Evolutionary conservation across 768 basidiomycete genomes (phyloP), one percentile per base, ranked within the genome.

Genomic region (Hypholoma fasciculare): DNA sequence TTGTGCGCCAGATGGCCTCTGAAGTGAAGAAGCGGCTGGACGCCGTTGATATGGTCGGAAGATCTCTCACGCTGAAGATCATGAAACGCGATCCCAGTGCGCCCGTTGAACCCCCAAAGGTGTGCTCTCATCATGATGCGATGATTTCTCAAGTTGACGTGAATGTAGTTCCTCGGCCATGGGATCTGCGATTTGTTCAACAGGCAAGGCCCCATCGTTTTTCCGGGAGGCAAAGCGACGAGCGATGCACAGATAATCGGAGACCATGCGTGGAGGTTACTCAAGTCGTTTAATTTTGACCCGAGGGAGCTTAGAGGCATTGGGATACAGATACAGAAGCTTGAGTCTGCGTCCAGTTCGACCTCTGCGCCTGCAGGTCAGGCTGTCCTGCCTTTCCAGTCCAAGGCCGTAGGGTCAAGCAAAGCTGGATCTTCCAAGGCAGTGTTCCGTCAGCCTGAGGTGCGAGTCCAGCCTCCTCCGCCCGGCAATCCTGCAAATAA

Each of bases 71-170:
- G 0, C 72, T 98, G 63, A 97, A 96, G 71, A 75, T 98, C 63
- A 87, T 97, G 89, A 89, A 87, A 64, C 83, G 96, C 19, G 87
- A 92, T 69, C 86, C 91, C 1, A 82, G 80, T 46, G 94, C 96
- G 1, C 94, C 97, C 0, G 77, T 90, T 13, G 97, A 98, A 65
- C 82, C 90, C 19, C 89, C 96, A 0, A 98, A 99, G 82, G 94
- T 94, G 60, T 38, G 74, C 66, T 6, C 46, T 30, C 49, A 3
- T 8, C 42, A 42, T 20, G 49, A 12, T 13, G 47, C 13, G 17
- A 7, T 12, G 36, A 13, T 27, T 42, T 39, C 8, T 40, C 40
- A 42, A 37, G 54, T 51, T 59, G 11, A 46, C 54, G 4, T 20
- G 56, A 38, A 1, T 59, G 1, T 63, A 95, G 93, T 96, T 96